These are phyloP conservation scores for Diaporthe ampelina DNA, from an alignment of 2,329 filamentous ascomycete species.

Conservation along the genomic window DNA sequence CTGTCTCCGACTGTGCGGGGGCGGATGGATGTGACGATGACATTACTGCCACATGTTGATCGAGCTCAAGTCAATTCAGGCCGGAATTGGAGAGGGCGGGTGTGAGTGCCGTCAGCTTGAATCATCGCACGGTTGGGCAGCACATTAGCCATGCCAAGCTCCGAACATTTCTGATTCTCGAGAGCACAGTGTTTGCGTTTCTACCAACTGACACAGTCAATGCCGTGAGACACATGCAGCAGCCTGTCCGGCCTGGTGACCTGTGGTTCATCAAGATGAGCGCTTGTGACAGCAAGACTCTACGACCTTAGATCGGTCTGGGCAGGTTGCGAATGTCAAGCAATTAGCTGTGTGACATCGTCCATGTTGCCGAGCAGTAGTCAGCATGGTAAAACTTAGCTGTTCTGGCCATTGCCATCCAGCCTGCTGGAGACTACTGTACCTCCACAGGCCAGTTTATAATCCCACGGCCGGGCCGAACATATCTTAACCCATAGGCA, in stretches of 20 bases:
- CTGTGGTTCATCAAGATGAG: not conserved
- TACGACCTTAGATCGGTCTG: not conserved
- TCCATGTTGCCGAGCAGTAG: not conserved
- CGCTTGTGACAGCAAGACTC: not conserved
- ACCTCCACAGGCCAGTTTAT: not conserved
- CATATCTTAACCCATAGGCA: conserved; percentile 4
- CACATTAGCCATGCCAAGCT: not conserved
- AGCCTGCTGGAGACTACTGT: conserved; percentile 23
- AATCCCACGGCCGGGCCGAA: conserved; percentile 20
- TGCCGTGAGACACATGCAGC: not conserved
- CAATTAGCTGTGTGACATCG: conserved; percentile 8
- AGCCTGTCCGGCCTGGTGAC: not conserved
- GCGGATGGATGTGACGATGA: conserved; percentile 19
- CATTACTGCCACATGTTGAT: conserved; percentile 6
- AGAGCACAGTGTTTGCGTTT: not conserved
- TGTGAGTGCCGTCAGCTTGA: not conserved
- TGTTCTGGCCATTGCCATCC: not conserved
- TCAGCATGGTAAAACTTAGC: not conserved
- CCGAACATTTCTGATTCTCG: not conserved
- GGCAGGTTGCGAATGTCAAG: not conserved
- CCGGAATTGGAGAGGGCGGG: not conserved
- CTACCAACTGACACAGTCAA: too few species aligned
- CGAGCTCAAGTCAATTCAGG: not conserved
- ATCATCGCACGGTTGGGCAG: not conserved
- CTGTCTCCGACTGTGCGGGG: conserved; percentile 19